Base-by-base conservation (phyloP, 345 rosid species). In the Bruguiera parviflora region DNA sequence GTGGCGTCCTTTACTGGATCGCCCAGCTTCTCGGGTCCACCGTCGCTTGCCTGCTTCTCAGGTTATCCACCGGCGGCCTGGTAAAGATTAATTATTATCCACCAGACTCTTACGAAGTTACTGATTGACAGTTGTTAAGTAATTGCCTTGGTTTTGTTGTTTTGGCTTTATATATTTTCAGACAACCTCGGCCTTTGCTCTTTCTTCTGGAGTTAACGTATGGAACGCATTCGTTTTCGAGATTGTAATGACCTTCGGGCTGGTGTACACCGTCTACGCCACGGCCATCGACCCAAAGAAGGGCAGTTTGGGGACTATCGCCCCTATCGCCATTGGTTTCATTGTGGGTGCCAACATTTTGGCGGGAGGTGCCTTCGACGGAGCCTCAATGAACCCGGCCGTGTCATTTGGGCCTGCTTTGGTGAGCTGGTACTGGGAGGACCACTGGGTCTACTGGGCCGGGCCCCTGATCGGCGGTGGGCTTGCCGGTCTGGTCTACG, bases 311-410 rank as follows among this genome's bases (percentile, higher is more conserved):
- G 98, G 96, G 71, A 74, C 71, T 0, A 84, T 92, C 0, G 98
- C 98, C 20, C 98, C 98, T 0, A 76, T 92, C 16, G 96, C 98
- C 0, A 92, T 92, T 4, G 98, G 98, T 80, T 92, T 92, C 81
- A 87, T 92, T 0, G 98, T 92, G 3, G 98, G 92, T 0, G 98
- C 98, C 61, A 92, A 92, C 81, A 90, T 92, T 66, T 80, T 92
- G 72, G 96, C 88, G 0, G 98, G 98, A 49, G 98, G 96, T 0
- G 95, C 90, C 1, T 92, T 92, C 61, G 87, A 84, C n/a, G 98
- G 98, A 57, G 98, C 96, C 21, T 92, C 98, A 8, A 92, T 92
- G 98, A 92, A 92, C 85, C 98, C 98, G 0, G 98, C 98, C 0
- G 98, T 92, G 37, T 88, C 98, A 10, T 92, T 92, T 46, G 98